Percentiles rank a stretch among this genome's conserved stretches.
These are phyloP conservation scores for Solanum tarijense DNA, from an alignment of 257 asterid genomes.

Conservation along the genomic window DNA sequence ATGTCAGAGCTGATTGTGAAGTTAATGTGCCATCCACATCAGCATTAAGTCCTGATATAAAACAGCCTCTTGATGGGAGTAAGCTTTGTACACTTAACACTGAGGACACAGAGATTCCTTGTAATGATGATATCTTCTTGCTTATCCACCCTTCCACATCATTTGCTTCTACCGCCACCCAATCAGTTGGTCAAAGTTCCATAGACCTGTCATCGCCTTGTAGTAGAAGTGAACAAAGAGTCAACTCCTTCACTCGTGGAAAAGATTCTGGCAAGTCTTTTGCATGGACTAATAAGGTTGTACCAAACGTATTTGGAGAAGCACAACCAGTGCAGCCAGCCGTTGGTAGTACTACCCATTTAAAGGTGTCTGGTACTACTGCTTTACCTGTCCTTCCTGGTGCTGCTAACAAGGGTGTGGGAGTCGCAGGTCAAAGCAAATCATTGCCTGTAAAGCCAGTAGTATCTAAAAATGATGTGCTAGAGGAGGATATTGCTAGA, in stretches of 20 bases:
- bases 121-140: conserved; percentile 97
- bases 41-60: conserved; percentile 25
- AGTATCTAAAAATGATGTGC: conserved; percentile 18
- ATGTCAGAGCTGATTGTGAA: conserved; percentile 23
- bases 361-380: conserved; percentile 32
- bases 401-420: conserved; percentile 24
- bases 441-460: conserved; percentile 25
- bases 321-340: conserved; percentile 16
- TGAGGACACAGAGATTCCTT: conserved; percentile 90
- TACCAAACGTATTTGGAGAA: conserved; percentile 24
- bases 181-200: conserved; percentile 20
- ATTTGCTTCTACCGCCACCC: conserved; percentile 45
- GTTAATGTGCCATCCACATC: conserved; percentile 30
- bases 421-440: conserved; percentile 26
- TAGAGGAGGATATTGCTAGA: conserved; percentile 35
- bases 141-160: conserved; percentile 81
- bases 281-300: conserved; percentile 43
- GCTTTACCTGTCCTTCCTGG: conserved; percentile 20
- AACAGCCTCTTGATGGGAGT: conserved; percentile 34
- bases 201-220: conserved; percentile 24
- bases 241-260: conserved; percentile 19
- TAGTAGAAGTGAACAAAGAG: conserved; percentile 30
- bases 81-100: conserved; percentile 62
- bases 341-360: conserved; percentile 22
- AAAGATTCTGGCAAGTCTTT: conserved; percentile 33